Evolutionary conservation across 2,329 filamentous ascomycete genomes (phyloP).

Genomic region (Aspergillus nomiae): DNA sequence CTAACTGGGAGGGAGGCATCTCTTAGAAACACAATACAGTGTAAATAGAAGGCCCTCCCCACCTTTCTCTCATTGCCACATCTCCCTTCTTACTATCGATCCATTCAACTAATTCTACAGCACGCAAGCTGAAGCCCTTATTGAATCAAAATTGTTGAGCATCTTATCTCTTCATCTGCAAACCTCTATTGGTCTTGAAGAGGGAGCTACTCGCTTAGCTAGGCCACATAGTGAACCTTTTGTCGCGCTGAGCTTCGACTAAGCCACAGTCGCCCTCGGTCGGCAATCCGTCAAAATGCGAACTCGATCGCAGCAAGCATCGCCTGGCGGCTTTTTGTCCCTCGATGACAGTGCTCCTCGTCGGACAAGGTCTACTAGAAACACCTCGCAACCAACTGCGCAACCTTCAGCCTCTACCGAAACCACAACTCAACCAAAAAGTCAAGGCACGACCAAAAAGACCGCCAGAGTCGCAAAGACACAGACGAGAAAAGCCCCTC

Average conservation of each 20-base stretch:
- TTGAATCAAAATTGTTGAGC: neutral
- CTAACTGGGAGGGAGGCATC: constrained; percentile 4
- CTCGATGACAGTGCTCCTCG: constrained; percentile 29
- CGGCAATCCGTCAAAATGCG: constrained; percentile 31
- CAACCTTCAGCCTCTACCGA: constrained; percentile 12
- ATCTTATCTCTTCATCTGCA: neutral
- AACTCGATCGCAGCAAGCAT: constrained; percentile 41
- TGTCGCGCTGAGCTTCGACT: constrained; percentile 1
- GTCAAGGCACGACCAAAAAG: constrained; percentile 19
- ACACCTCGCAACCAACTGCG: constrained; percentile 13
- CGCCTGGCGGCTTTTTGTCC: constrained; percentile 35
- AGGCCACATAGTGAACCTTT: neutral
- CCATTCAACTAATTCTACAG: neutral
- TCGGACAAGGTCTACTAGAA: constrained; percentile 25
- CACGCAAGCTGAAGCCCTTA: neutral
- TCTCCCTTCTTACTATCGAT: constrained; percentile 10
- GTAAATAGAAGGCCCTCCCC: neutral
- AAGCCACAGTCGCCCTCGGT: constrained; percentile 2
- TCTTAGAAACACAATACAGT: constrained; percentile 6
- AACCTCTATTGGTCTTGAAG: neutral
- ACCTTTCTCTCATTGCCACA: constrained; percentile 6
- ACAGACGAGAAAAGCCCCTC: constrained; percentile 14
- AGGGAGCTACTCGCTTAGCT: neutral
- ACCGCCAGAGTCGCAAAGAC: constrained; percentile 10
- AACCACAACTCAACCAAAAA: constrained; percentile 16